phyloP scores from a whole-genome alignment of 208 protist genomes.

The Acanthamoeba triangularis region DNA sequence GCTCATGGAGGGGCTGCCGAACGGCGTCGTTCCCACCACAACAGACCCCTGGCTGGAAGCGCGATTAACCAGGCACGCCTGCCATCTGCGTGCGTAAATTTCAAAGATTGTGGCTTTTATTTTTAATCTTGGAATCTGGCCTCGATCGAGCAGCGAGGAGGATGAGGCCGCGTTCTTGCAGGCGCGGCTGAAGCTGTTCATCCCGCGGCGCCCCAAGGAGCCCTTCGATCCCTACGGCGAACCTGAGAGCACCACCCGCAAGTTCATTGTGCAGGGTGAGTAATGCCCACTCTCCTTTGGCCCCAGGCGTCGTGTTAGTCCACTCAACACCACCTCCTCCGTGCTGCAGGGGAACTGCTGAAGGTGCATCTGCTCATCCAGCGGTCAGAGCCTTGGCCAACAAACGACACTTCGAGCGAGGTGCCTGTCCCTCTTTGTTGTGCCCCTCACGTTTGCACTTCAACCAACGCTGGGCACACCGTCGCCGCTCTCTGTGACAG shows the following conservation, averaged over 20 bases:
- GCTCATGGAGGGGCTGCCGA: background rate
- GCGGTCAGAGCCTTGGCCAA: background rate
- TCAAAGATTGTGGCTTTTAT: too few species aligned
- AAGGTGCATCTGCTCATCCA: conserved; percentile 64
- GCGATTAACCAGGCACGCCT: background rate
- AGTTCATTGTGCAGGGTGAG: conserved; percentile 44
- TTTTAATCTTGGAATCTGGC: background rate
- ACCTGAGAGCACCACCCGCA: background rate
- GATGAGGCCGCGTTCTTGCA: conserved; percentile 58
- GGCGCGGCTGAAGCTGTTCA: conserved; percentile 42
- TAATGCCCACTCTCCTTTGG: background rate
- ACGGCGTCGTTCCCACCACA: background rate
- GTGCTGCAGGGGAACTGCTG: background rate
- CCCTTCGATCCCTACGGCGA: conserved; percentile 44
- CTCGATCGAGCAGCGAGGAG: background rate
- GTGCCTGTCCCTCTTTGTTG: background rate
- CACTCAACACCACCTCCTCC: background rate
- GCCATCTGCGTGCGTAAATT: background rate
- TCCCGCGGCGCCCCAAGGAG: conserved; percentile 38
- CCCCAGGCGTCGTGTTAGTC: background rate
- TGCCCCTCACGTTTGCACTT: background rate
- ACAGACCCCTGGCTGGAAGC: conserved; percentile 53
- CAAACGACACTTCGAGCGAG: background rate
- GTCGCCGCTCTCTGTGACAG: background rate
- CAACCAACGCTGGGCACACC: background rate